Evolutionary conservation across 257 asterid genomes (phyloP), one percentile per base, ranked within the genome.

Genomic region (Leptodermis oblonga): DNA sequence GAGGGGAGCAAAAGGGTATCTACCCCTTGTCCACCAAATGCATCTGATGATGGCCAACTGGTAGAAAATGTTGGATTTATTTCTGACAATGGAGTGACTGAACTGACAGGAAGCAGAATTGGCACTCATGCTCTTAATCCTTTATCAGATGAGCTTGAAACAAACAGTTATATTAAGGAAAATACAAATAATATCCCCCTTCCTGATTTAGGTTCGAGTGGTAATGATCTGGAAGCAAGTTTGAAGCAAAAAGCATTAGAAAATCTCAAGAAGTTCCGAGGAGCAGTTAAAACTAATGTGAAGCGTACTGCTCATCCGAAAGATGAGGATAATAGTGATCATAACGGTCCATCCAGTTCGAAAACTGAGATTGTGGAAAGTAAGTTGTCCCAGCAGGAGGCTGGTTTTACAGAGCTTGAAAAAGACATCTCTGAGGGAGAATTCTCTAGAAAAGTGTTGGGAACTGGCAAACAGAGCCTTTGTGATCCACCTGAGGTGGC

Each of bases 171-270:
- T 17, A 74, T 75, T 67, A 54, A 60, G 74, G 84, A 53, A 70
- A 82, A 66, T 68, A 71, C 70, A 67, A 72, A 22, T 18, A 70
- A 48, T 13, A 64, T 23, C 36, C 73, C 80, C 70, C 74, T 56
- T 46, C 70, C 70, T 60, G 75, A 39, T 76, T 68, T 83, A 69
- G 68, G 78, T 68, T 59, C 70, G 54, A 86, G 65, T 42, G 80
- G 80, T 67, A 85, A 75, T 56, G 87, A 75, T 78, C 78, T 84
- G 30, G 98, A 93, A 83, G 74, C 76, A 23, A 73, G 83, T 71
- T 77, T 93, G 85, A 87, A 97, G 88, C 87, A 84, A 74, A 90
- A 82, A 78, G 98, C 98, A 14, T 71, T 93, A 74, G 96, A 93
- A 79, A 93, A 88, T 78, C 78, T 93, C 60, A 80, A 74, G 83